Evolutionary conservation across 352 stramenopile species (phyloP), one percentile per base, ranked within the genome.

Genomic region (Globisporangium radiosum): DNA sequence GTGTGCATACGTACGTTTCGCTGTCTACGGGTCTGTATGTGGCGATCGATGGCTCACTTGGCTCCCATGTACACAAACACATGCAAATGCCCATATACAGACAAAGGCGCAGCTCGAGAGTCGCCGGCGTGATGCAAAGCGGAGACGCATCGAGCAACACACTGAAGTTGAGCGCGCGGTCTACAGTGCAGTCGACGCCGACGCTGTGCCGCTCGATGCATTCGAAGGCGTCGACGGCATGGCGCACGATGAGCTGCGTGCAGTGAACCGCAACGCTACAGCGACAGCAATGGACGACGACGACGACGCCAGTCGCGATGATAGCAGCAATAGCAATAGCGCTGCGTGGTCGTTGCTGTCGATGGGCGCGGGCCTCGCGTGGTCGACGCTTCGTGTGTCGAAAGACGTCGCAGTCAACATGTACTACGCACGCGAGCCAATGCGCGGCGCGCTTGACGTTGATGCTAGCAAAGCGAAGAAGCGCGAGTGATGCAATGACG

Each of bases 91-190:
- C 5, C 40, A 38, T 37, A 2, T 36, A 13, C 50, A 81, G 68
- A 85, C 76, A 10, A 75, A 80, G 54, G 71, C 75, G 43, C 74
- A 88, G 54, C 57, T 87, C 44, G 74, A 85, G 53, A 85, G 64
- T 49, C 71, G 71, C 39, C 69, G 73, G 33, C 65, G 76, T 15
- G 63, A 81, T 39, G 69, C 65, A 11, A 81, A 72, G 57, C 63
- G 62, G 17, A 69, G 61, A 60, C 59, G 69, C 37, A 63, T 58
- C 6, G 68, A 59, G n/a, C 68, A 72, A 5, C 74, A 85, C 48
- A 62, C 57, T 1, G 78, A 88, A 60, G 78, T 85, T n/a, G 78
- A 87, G 56, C 74, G 78, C 60, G 74, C 72, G 2, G 71, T 86
- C 8, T 64, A 63, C 19, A 72, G 63, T 36, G 71, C 76, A 1